Conservation (phyloP, 495 filamentous ascomycete genomes). For the Ascobolus immersus region DNA sequence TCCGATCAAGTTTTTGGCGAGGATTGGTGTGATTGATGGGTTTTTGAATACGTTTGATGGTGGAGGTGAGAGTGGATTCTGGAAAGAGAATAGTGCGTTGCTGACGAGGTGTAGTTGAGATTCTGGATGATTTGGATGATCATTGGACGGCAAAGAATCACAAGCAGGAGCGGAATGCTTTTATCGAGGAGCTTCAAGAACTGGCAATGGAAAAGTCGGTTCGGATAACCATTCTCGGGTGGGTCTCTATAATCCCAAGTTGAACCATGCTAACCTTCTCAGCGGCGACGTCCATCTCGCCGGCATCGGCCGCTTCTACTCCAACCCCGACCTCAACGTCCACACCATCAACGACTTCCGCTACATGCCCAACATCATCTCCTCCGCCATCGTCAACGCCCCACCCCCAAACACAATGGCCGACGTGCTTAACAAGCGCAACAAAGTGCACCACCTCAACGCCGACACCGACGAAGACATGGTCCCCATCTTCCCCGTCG, state of each 20-base stretch:
- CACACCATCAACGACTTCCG: constrained; percentile 68
- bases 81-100: constrained; percentile 1
- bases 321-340: constrained; percentile 51
- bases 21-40: constrained; percentile 51
- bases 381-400: constrained; percentile 74
- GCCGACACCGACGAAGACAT: constrained; percentile 75
- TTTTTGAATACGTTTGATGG: constrained; percentile 77
- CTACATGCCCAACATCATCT: constrained; percentile 75
- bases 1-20: constrained; percentile 67
- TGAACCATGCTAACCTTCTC: constrained; percentile 4
- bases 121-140: constrained; percentile 77
- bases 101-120: constrained; percentile 40
- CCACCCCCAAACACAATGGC: constrained; percentile 75
- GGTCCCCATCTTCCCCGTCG: constrained; percentile 72
- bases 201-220: constrained; percentile 75
- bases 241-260: constrained; percentile 8
- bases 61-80: not conserved
- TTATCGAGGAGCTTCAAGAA: constrained; percentile 74
- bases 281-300: constrained; percentile 84
- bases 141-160: constrained; percentile 94
- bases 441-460: constrained; percentile 77
- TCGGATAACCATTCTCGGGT: constrained; percentile 68
- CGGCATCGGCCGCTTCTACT: constrained; percentile 83
- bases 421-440: constrained; percentile 77
- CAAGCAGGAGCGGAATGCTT: constrained; percentile 56